Conservation (phyloP, 73 alveolate species). For the Halteria grandinella region DNA sequence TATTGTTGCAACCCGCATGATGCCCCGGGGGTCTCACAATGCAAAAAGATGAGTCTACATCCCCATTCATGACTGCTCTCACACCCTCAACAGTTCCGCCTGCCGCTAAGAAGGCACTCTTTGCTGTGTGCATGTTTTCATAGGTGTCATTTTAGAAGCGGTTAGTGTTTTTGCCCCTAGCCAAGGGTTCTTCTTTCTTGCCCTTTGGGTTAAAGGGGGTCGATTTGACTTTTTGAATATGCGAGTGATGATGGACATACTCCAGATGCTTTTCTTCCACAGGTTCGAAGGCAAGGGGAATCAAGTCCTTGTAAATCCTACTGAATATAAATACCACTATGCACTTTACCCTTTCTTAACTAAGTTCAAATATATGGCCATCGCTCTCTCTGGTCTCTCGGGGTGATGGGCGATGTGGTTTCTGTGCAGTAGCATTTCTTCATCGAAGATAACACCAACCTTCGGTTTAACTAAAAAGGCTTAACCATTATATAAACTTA, state of each 20-base stretch:
- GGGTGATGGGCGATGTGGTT: constrained; percentile 46
- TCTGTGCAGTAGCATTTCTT: constrained; percentile 65
- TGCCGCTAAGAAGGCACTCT: constrained; percentile 61
- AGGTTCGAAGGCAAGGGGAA: constrained; percentile 33
- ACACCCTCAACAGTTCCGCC: constrained; percentile 72
- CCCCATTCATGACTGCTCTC: constrained; percentile 38
- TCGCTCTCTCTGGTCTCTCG: constrained; percentile 69
- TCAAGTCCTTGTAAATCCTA: constrained; percentile 36
- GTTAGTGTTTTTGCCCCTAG: constrained; percentile 25
- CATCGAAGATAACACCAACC: constrained; percentile 70
- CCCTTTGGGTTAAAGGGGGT: constrained; percentile 28
- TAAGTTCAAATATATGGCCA: constrained; percentile 63
- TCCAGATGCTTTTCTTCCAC: constrained; percentile 37
- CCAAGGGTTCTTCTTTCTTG: not conserved
- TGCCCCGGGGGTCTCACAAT: constrained; percentile 96
- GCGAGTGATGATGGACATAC: constrained; percentile 24
- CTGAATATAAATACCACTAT: not conserved
- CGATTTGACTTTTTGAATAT: constrained; percentile 47
- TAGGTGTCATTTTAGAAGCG: constrained; percentile 59
- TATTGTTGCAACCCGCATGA: constrained; percentile 86
- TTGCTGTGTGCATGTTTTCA: constrained; percentile 65
- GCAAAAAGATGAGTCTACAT: constrained; percentile 59
- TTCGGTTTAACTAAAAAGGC: too few relatives aligned
- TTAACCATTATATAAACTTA: too few relatives aligned
- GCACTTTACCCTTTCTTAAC: constrained; percentile 40